Evolutionary conservation across 495 filamentous ascomycete species (phyloP), one percentile per base, ranked within the genome.

Genomic region (Emericellopsis terricola): DNA sequence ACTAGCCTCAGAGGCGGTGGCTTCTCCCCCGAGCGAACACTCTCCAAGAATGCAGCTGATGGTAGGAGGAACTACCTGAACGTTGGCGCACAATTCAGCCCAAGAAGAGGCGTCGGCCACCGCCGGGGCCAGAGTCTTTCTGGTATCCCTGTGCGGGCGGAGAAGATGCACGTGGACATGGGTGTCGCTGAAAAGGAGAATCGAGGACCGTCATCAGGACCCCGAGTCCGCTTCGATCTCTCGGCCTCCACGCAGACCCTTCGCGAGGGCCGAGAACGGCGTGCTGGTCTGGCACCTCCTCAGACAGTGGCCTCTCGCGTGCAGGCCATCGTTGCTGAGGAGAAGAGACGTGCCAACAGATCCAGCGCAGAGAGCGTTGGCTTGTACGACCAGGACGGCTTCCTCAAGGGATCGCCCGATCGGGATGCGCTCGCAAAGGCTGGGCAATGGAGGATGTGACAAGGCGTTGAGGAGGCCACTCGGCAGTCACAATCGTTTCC

Each of bases 301-400:
- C n/a, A n/a, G n/a, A n/a, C n/a, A n/a, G n/a, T n/a, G n/a, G n/a
- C n/a, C n/a, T n/a, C n/a, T n/a, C n/a, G n/a, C n/a, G n/a, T n/a
- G n/a, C n/a, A n/a, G n/a, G n/a, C 23, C 23, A 11, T 26, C 23
- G 23, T 26, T 11, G 23, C 23, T 11, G 11, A 26, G 23, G 23
- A 11, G n/a, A n/a, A n/a, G n/a, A n/a, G n/a, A n/a, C n/a, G n/a
- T n/a, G n/a, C n/a, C n/a, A n/a, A n/a, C n/a, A n/a, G n/a, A n/a
- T n/a, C n/a, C n/a, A 52, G 46, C 14, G 28, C 41, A 9, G 41
- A 51, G 15, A 55, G 48, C 31, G 29, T 53, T 29, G 45, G 41
- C 1, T 29, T 55, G 31, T 64, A 61, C 41, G 59, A 64, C 43
- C 32, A 51, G 27, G 51, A 59, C 18, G 60, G 60, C 9, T 64